Evolutionary conservation across 208 protist species (phyloP), one percentile per base, ranked within the genome.

Genomic region (Strigomonas culicis): DNA sequence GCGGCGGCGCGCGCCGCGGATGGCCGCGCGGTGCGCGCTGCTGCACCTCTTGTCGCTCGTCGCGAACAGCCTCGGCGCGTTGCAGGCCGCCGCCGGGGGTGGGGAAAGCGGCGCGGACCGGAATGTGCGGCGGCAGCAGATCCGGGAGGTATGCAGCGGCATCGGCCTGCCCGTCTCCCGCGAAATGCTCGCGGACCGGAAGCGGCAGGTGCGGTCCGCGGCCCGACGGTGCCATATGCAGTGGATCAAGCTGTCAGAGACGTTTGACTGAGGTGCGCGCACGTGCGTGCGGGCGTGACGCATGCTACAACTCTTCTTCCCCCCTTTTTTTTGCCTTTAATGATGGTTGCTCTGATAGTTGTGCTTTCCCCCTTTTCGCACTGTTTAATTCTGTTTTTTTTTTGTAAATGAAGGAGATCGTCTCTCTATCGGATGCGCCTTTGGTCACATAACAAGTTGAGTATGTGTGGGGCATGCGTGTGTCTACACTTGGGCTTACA

Each of bases 221-320:
- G 49, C 49, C 7, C 7, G 49, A 21, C 49, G 49, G 13, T 55
- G 49, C 49, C 24, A 30, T 27, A 15, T 41, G 27, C 46, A 66
- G 28, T 66, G 39, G 61, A 39, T 47, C 32, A 55, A 57, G 47
- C 44, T 46, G n/a, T n/a, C n/a, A n/a, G n/a, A n/a, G n/a, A n/a
- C n/a, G n/a, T n/a, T n/a, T n/a, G n/a, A n/a, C n/a, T n/a, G n/a
- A n/a, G n/a, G n/a, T n/a, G n/a, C n/a, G n/a, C n/a, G n/a, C n/a
- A n/a, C n/a, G n/a, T n/a, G 24, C 17, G 25, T 55, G n/a, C 27
- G 17, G 17, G 7, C 27, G 17, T 19, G 25, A 27, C 10, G 13
- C 7, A 27, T 24, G 25, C 7, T 30, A 55, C 7, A 55, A 30
- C 10, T 10, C 7, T 30, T 55, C 27, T 10, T 30, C 17, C 17